Percentiles rank a stretch among this genome's conserved stretches.
These are phyloP conservation scores for Syncephalastrum contaminatum DNA, from an alignment of 371 early-diverging fungal genomes.

Conservation along the genomic window DNA sequence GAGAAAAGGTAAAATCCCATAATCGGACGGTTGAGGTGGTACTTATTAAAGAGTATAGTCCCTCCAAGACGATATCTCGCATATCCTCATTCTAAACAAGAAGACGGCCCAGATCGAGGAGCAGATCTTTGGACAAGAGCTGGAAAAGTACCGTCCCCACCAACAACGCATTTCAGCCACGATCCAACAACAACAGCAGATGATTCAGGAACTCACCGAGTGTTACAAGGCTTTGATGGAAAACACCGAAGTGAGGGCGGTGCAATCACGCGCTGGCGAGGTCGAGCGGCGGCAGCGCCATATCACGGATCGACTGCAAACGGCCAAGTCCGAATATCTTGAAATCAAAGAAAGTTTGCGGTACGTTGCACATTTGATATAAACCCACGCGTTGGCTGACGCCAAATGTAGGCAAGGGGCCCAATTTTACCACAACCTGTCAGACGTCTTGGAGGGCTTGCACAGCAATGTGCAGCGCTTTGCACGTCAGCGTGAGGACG, in stretches of 20 bases:
- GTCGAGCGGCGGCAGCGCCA: slow-evolving; percentile 62
- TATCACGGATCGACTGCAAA: slow-evolving; percentile 56
- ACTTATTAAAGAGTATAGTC: slow-evolving; percentile 44
- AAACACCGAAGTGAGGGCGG: slow-evolving; percentile 65
- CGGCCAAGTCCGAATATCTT: slow-evolving; percentile 56
- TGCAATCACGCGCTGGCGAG: slow-evolving; percentile 68
- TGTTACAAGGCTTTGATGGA: slow-evolving; percentile 78
- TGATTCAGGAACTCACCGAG: slow-evolving; percentile 72
- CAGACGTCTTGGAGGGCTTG: slow-evolving; percentile 65
- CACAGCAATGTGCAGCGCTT: slow-evolving; percentile 64
- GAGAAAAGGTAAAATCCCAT: slow-evolving; percentile 59
- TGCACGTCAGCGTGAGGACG: slow-evolving; percentile 63
- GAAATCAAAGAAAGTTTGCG: slow-evolving; percentile 70
- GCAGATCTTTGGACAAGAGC: slow-evolving; percentile 85
- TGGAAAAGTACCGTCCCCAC: slow-evolving; percentile 86
- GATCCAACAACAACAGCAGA: slow-evolving; percentile 72
- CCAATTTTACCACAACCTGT: slow-evolving; percentile 77
- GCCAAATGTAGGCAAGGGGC: slow-evolving; percentile 56
- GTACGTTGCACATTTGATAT: slow-evolving; percentile 13
- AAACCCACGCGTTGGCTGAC: background rate
- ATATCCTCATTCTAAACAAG: slow-evolving; percentile 79
- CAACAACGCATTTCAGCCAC: slow-evolving; percentile 74
- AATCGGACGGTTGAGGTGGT: background rate
- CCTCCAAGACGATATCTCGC: slow-evolving; percentile 88
- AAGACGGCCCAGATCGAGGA: slow-evolving; percentile 71